Conservation (phyloP, 768 basidiomycete species). For the Amylocystis lapponica region DNA sequence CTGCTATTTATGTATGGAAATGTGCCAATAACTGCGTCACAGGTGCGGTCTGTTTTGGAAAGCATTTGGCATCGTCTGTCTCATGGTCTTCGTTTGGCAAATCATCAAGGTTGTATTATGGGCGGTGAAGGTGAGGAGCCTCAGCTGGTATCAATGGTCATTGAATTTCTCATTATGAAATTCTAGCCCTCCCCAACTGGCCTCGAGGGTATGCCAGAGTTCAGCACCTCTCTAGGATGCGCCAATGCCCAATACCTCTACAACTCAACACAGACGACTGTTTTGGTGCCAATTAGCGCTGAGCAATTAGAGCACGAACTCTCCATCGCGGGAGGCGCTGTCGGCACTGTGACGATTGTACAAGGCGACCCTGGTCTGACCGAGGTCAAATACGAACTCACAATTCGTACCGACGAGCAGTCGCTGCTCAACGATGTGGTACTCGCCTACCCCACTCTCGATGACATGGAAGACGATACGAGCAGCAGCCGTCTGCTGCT, state of each 20-base stretch:
- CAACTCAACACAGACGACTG: constrained; percentile 27
- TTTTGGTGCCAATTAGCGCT: constrained; percentile 34
- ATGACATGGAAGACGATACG: constrained; percentile 26
- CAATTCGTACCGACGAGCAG: constrained; percentile 38
- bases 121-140: constrained; percentile 41
- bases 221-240: constrained; percentile 49
- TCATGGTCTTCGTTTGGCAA: constrained; percentile 36
- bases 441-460: constrained; percentile 31
- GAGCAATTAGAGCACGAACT: constrained; percentile 37
- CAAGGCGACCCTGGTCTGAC: constrained; percentile 35
- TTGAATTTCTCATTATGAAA: not conserved
- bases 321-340: constrained; percentile 40
- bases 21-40: constrained; percentile 2
- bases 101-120: constrained; percentile 40
- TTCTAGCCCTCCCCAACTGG: constrained; percentile 44
- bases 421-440: constrained; percentile 33
- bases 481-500: constrained; percentile 34
- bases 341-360: constrained; percentile 46
- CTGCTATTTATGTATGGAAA: not conserved
- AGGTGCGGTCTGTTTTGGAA: constrained; percentile 53
- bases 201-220: constrained; percentile 51
- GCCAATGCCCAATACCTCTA: constrained; percentile 39
- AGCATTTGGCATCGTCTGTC: constrained; percentile 44
- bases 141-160: not conserved
- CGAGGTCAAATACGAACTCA: constrained; percentile 45